Percentiles rank a stretch among this genome's conserved stretches.
Evolutionary conservation across 2,329 filamentous ascomycete genomes (phyloP).

Genomic region (Diaporthe ampelina): DNA sequence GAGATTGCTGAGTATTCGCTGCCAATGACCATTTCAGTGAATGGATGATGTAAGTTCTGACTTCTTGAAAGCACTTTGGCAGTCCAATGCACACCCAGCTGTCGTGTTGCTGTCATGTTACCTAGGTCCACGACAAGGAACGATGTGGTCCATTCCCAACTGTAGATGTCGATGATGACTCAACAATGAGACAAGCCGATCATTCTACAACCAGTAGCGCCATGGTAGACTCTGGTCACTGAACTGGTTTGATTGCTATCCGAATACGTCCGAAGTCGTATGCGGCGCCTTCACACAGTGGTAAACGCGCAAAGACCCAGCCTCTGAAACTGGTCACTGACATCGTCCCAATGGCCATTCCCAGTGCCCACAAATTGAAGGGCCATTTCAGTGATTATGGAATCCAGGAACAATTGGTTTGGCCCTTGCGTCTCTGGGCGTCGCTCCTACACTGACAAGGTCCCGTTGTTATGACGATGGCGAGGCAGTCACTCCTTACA

Average conservation of each 20-base stretch:
- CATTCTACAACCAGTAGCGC: not conserved
- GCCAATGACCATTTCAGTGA: not conserved
- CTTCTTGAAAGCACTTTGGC: not conserved
- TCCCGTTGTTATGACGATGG: not conserved
- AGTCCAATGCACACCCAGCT: not conserved
- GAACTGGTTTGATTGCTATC: not conserved
- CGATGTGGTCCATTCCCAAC: not conserved
- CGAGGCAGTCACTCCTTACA: not conserved
- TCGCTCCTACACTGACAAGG: too few relatives aligned
- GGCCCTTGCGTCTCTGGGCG: too few relatives aligned
- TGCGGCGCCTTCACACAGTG: too few relatives aligned
- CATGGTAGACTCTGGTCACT: not conserved
- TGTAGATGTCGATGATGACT: not conserved
- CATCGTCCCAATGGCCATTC: not conserved
- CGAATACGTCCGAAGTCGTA: too few relatives aligned
- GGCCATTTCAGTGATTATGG: too few relatives aligned
- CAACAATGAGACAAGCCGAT: not conserved
- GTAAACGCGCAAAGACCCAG: too few relatives aligned
- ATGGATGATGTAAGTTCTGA: not conserved
- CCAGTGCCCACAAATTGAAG: too few relatives aligned
- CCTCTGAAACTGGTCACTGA: not conserved
- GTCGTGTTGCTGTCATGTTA: not conserved
- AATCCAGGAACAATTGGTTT: too few relatives aligned
- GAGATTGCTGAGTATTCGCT: not conserved
- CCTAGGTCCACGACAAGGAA: not conserved